A percentile compares a stretch with the other conserved stretches of the same genome.
Evolutionary conservation across 2,329 filamentous ascomycete genomes (phyloP).

Genomic region (Bipolaris cookei): DNA sequence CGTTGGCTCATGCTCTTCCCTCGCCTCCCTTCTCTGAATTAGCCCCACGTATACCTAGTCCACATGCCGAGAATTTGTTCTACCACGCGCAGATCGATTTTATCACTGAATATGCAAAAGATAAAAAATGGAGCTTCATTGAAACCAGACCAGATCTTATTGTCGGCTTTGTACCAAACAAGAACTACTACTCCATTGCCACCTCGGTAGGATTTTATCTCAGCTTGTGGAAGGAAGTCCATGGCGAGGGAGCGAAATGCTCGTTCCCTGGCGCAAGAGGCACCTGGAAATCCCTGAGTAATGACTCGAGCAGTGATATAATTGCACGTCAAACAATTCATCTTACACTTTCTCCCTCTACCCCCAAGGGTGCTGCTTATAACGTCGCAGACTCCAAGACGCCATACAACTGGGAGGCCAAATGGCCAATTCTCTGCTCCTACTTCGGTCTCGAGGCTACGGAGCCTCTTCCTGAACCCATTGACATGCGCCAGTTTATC

Average conservation of each 20-base stretch:
- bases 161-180: slow-evolving; percentile 52
- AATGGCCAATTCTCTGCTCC: slow-evolving; percentile 55
- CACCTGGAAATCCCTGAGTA: slow-evolving; percentile 47
- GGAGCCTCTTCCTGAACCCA: slow-evolving; percentile 22
- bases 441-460: slow-evolving; percentile 55
- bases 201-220: slow-evolving; percentile 49
- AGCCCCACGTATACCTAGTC: slow-evolving; percentile 24
- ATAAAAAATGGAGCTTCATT: slow-evolving; percentile 50
- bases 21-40: slow-evolving; percentile 14
- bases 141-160: slow-evolving; percentile 53
- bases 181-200: slow-evolving; percentile 49
- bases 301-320: slow-evolving; percentile 50
- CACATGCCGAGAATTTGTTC: slow-evolving; percentile 48
- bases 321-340: slow-evolving; percentile 53
- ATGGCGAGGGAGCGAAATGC: slow-evolving; percentile 47
- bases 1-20: slow-evolving; percentile 13
- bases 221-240: slow-evolving; percentile 45
- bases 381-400: slow-evolving; percentile 53
- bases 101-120: slow-evolving; percentile 41
- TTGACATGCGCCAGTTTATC: slow-evolving; percentile 39
- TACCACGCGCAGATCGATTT: slow-evolving; percentile 53
- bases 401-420: slow-evolving; percentile 49
- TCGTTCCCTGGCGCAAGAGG: slow-evolving; percentile 50
- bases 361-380: slow-evolving; percentile 47
- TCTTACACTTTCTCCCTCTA: slow-evolving; percentile 48